Evolutionary conservation across 225 moss, liverwort and hornwort species (phyloP).

Genomic region (Marchantia paleacea): DNA sequence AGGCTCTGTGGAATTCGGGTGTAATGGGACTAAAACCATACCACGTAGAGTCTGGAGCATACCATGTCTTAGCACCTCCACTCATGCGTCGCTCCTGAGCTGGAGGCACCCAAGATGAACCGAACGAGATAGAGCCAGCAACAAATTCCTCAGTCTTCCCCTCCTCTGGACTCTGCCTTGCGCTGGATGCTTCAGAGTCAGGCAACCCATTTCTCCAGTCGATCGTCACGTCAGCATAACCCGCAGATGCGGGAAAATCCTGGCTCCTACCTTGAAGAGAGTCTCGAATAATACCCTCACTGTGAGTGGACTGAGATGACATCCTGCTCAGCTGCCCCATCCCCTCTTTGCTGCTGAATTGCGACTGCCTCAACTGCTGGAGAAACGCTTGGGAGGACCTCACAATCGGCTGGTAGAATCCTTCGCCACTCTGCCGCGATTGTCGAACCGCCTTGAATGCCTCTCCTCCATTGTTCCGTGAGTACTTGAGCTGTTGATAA

Average conservation of each 20-base stretch:
- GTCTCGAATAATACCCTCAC: neutral
- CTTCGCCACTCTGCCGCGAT: slow-evolving; percentile 18
- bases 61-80: slow-evolving; percentile 12
- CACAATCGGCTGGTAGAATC: slow-evolving; percentile 24
- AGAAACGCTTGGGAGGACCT: slow-evolving; percentile 36
- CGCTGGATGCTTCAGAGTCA: slow-evolving; percentile 21
- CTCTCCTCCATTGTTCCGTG: slow-evolving; percentile 15
- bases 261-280: neutral
- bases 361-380: slow-evolving; percentile 29
- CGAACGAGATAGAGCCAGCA: slow-evolving; percentile 38
- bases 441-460: slow-evolving; percentile 11
- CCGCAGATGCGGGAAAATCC: neutral
- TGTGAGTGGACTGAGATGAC: neutral
- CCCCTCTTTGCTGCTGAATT: slow-evolving; percentile 16
- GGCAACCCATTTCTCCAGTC: slow-evolving; percentile 42
- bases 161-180: slow-evolving; percentile 7
- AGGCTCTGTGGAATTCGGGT: slow-evolving; percentile 38
- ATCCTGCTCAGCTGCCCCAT: slow-evolving; percentile 10
- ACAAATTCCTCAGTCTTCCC: slow-evolving; percentile 11
- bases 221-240: slow-evolving; percentile 28
- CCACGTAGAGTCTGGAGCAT: slow-evolving; percentile 32
- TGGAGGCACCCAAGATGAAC: slow-evolving; percentile 33
- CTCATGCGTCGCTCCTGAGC: slow-evolving; percentile 28
- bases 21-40: slow-evolving; percentile 46
- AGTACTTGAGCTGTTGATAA: slow-evolving; percentile 23